Evolutionary conservation across 352 stramenopile species (phyloP), one percentile per base, ranked within the genome.

Genomic region (Globisporangium spiculum): DNA sequence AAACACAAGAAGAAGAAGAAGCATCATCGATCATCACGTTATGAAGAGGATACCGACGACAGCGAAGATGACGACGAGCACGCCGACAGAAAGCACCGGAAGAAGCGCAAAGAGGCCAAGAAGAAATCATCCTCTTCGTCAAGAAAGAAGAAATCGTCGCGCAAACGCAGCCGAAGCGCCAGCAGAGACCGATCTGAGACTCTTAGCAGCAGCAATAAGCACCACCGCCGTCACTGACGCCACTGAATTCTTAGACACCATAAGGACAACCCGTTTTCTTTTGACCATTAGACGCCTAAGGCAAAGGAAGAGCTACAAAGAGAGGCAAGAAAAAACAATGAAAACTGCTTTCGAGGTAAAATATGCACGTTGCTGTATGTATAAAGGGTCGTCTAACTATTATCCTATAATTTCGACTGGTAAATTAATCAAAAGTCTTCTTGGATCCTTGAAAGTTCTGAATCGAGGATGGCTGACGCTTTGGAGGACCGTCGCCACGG

Each of bases 361-460:
- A 62, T 48, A 30, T 34, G 36, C 32, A 55, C 9, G 26, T 58
- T 53, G 63, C 9, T 56, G 54, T 54, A 54, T 68, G 54, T 44
- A 48, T 38, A 54, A 27, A 46, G 60, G 60, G 41, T 66, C 60
- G 66, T 71, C 66, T 71, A 71, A 64, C 53, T 52, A 70, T 60
- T 64, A 66, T 34, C 60, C 60, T 69, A 69, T 57, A 30, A 66
- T 65, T 62, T 54, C 65, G 58, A 64, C 46, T 27, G 46, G 34
- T 62, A 67, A 67, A 67, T 69, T 97, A 98, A 86, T 99, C 96
- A 75, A 99, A 99, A 48, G 96, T 98, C 70, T 96, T 95, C 86
- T 99, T 99, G 52, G 84, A 98, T 63, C 97, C 97, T 70, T 93
- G 70, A 81, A 99, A 99, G 75, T 86, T 93, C 65, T 97, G 86